Percentiles rank a stretch among this genome's conserved stretches.
Evolutionary conservation across 2,329 filamentous ascomycete species (phyloP).

Genomic region (Chaetomiaceae sp.): DNA sequence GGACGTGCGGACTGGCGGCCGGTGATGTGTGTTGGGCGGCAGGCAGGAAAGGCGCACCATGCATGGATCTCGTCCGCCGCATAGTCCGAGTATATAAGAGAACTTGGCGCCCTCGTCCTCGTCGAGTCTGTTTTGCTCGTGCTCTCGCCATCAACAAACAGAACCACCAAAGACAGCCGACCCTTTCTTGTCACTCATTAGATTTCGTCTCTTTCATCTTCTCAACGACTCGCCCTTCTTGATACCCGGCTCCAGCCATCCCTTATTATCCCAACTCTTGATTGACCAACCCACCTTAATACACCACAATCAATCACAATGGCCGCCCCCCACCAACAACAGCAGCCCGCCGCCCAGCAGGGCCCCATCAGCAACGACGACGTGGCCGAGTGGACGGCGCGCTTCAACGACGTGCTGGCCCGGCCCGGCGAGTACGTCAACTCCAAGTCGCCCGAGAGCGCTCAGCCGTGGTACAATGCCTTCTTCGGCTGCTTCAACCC

Average conservation of each 20-base stretch:
- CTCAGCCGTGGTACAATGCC: constrained; percentile 37
- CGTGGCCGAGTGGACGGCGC: constrained; percentile 41
- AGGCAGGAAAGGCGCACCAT: neutral
- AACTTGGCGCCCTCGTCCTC: neutral
- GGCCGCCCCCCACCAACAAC: constrained; percentile 21
- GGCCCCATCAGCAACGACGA: constrained; percentile 41
- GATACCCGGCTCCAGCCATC: constrained; percentile 7
- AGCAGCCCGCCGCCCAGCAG: constrained; percentile 16
- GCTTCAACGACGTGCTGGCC: constrained; percentile 42
- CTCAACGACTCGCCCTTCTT: neutral
- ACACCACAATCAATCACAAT: constrained; percentile 15
- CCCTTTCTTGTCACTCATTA: constrained; percentile 16
- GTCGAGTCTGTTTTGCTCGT: neutral
- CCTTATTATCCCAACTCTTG: neutral
- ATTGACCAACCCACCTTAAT: neutral
- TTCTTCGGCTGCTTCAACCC: constrained; percentile 45
- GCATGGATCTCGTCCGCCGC: neutral
- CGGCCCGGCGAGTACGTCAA: constrained; percentile 41
- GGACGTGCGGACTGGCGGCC: neutral
- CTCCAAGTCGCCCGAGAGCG: constrained; percentile 36
- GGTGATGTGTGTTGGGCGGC: neutral
- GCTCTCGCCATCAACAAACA: constrained; percentile 5
- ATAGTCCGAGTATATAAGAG: constrained; percentile 5
- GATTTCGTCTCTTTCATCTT: neutral
- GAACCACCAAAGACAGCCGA: neutral